Percentiles rank a stretch among this genome's conserved stretches.
phyloP scores from a whole-genome alignment of 768 basidiomycete species.

The Tremella yokohamensis region DNA sequence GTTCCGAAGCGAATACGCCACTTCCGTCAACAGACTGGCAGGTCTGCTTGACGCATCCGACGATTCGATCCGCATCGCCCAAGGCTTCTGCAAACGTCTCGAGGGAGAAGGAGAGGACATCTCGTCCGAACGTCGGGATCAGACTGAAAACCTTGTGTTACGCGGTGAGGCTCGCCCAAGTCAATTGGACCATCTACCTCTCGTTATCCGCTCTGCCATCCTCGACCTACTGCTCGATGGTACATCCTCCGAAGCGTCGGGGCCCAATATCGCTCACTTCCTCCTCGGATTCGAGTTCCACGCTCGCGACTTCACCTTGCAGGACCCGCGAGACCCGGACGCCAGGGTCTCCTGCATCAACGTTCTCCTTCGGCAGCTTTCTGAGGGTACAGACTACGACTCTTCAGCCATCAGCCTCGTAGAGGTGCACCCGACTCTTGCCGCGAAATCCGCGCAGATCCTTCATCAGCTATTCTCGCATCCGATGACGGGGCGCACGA shows the following conservation, averaged over 20 bases:
- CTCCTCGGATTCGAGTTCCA: conserved; percentile 66
- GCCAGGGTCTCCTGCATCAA: conserved; percentile 64
- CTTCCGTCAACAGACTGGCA: conserved; percentile 63
- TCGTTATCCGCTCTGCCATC: conserved; percentile 70
- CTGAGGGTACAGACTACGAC: conserved; percentile 63
- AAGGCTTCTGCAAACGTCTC: conserved; percentile 69
- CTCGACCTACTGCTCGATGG: conserved; percentile 78
- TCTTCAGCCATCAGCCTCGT: conserved; percentile 33
- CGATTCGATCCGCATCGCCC: conserved; percentile 79
- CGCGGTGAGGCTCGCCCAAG: conserved; percentile 10
- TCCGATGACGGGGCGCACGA: conserved; percentile 71
- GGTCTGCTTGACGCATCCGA: conserved; percentile 73
- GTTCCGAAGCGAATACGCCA: conserved; percentile 48
- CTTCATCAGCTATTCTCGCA: conserved; percentile 85
- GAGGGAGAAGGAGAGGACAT: conserved; percentile 65
- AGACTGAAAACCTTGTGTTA: conserved; percentile 30
- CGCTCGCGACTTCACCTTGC: conserved; percentile 58
- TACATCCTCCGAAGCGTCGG: conserved; percentile 61
- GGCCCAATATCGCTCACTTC: conserved; percentile 84
- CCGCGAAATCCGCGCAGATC: conserved; percentile 78
- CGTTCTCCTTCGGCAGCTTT: conserved; percentile 72
- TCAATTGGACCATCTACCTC: conserved; percentile 50
- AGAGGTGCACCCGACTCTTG: conserved; percentile 63
- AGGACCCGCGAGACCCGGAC: conserved; percentile 44
- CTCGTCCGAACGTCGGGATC: conserved; percentile 55